phyloP scores from a whole-genome alignment of 129 eudicot species.

The Logfia minima region DNA sequence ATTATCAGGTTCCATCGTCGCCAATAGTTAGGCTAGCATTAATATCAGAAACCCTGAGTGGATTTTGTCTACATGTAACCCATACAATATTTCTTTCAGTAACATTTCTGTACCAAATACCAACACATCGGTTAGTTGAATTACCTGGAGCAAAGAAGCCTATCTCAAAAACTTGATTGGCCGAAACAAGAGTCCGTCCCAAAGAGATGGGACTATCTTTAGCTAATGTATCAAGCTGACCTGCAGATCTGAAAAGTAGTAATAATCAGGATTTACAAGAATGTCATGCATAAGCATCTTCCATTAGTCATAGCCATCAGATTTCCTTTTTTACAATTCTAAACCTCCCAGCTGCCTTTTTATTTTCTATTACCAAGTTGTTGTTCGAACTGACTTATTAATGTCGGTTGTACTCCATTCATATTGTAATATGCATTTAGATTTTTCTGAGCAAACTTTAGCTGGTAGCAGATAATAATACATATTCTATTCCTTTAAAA shows the following conservation, averaged over 20 bases:
- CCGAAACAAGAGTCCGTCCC: slow-evolving; percentile 34
- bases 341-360: neutral
- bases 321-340: neutral
- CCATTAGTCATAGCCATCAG: neutral
- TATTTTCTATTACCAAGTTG: too few relatives aligned
- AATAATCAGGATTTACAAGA: slow-evolving; percentile 21
- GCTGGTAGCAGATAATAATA: too few relatives aligned
- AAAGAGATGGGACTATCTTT: slow-evolving; percentile 11
- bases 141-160: slow-evolving; percentile 37
- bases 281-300: slow-evolving; percentile 2
- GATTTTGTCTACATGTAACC: slow-evolving; percentile 39
- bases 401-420: too few relatives aligned
- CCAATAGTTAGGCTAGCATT: slow-evolving; percentile 25
- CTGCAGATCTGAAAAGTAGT: slow-evolving; percentile 6
- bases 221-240: slow-evolving; percentile 18
- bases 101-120: slow-evolving; percentile 36
- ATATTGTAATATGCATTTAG: too few relatives aligned
- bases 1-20: slow-evolving; percentile 33
- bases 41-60: slow-evolving; percentile 20
- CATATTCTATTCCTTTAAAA: too few relatives aligned
- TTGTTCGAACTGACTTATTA: too few relatives aligned
- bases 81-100: slow-evolving; percentile 13
- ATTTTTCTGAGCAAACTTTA: too few relatives aligned
- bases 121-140: slow-evolving; percentile 28
- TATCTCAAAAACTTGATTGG: slow-evolving; percentile 34